Evolutionary conservation across 2,329 filamentous ascomycete species (phyloP).

Genomic region (Diaporthe citriasiana): DNA sequence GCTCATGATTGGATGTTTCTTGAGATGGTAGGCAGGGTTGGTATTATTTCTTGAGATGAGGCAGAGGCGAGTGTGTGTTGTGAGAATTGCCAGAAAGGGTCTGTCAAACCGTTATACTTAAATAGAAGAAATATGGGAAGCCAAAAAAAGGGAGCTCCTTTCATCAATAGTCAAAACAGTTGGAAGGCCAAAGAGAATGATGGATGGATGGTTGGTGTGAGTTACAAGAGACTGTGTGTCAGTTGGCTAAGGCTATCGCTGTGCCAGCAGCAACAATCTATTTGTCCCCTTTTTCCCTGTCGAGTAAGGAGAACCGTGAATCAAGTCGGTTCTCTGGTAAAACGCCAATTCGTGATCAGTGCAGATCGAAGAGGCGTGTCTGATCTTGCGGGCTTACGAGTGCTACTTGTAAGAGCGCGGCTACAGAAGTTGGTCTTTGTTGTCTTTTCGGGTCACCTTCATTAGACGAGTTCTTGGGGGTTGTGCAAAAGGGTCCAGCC

Average conservation of each 20-base stretch:
- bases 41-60: not conserved
- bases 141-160: conserved; percentile 24
- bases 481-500: conserved; percentile 19
- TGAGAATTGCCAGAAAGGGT: not conserved
- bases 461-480: conserved; percentile 6
- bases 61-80: not conserved
- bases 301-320: conserved; percentile 18
- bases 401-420: conserved; percentile 33
- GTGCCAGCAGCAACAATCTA: conserved; percentile 34
- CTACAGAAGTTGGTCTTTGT: conserved; percentile 31
- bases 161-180: conserved; percentile 32
- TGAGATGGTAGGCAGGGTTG: conserved; percentile 10
- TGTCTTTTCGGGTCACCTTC: not conserved
- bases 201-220: conserved; percentile 28
- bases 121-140: conserved; percentile 23
- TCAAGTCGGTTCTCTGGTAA: conserved; percentile 32
- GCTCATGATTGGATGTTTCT: conserved; percentile 2
- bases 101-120: conserved; percentile 19
- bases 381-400: conserved; percentile 19
- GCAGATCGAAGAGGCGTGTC: conserved; percentile 10
- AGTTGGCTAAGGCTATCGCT: conserved; percentile 28
- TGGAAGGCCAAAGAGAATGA: conserved; percentile 35
- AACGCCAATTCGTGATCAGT: conserved; percentile 27
- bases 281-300: conserved; percentile 12
- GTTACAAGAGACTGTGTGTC: conserved; percentile 37